Evolutionary conservation across 352 stramenopile species (phyloP), one percentile per base, ranked within the genome.

Genomic region (Phytophthora uliginosa): DNA sequence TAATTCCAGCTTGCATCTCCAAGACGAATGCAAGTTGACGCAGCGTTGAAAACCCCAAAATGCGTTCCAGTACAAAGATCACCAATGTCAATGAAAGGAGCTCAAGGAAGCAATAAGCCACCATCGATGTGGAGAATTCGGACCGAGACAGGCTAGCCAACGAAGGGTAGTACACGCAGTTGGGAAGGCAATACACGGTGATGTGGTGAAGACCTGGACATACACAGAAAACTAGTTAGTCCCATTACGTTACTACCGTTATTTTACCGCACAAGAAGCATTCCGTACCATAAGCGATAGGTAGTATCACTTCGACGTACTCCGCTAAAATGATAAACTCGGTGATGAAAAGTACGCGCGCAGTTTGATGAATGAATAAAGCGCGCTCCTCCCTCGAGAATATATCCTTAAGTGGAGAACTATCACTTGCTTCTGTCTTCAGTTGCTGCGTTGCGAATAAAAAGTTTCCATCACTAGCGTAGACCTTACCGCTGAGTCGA

Each of bases 291-390:
- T 81, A 81, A 22, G 81, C 58, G 15, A 66, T 17, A 7, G 78
- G 66, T 20, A 85, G 63, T 10, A 75, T 59, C 15, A 79, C 72
- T 36, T 81, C 71, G 12, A 65, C 68, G 34, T 78, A 81, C 56
- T 82, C 78, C 17, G 66, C 63, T 31, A 81, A 53, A 18, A 81
- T 42, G 20, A 81, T 40, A 26, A 74, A 83, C 66, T 85, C 75
- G 15, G 66, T 73, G 28, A 74, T 72, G 36, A 77, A 71, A 12
- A 80, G 72, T 6, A 76, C 67, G 13, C 63, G 57, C 0, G 73
- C 53, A 9, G 56, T 76, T 53, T 74, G 60, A 15, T 69, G 67
- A 22, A 83, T 65, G 5, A 76, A 74, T 10, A 61, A 36, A 28
- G 53, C 54, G n/a, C 59, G 53, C 38, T 74, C 66, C 34, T 74